These are phyloP conservation scores for Rhodotorula toruloides DNA, from an alignment of 768 basidiomycete species.

Conservation along the genomic window DNA sequence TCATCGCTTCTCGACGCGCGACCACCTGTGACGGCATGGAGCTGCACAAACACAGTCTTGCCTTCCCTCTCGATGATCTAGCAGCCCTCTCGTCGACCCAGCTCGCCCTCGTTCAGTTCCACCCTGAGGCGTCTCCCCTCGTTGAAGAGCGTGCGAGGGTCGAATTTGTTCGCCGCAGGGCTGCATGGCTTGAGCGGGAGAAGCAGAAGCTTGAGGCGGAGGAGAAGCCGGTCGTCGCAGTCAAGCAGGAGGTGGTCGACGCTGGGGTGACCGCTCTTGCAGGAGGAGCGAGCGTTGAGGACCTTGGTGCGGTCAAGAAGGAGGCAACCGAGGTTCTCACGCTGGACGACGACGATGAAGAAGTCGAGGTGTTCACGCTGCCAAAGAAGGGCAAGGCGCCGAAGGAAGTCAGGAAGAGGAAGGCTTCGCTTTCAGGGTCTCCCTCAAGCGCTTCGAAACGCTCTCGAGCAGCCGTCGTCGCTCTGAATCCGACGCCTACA, in stretches of 20 bases:
- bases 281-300: too few relatives aligned
- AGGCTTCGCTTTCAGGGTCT: not conserved
- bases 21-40: not conserved
- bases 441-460: not conserved
- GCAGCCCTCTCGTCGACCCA: not conserved
- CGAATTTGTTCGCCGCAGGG: not conserved
- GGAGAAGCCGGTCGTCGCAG: not conserved
- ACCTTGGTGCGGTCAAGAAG: not conserved
- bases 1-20: not conserved
- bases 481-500: not conserved
- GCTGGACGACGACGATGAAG: not conserved
- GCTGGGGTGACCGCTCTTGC: too few relatives aligned
- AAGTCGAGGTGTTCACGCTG: slow-evolving; percentile 19
- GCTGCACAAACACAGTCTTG: not conserved
- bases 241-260: not conserved
- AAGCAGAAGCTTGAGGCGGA: not conserved
- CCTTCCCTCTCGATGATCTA: not conserved
- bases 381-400: not conserved
- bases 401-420: not conserved
- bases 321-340: not conserved
- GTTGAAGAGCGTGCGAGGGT: not conserved
- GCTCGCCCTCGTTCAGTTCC: slow-evolving; percentile 13
- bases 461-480: not conserved
- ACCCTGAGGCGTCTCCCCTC: not conserved
- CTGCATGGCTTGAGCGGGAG: not conserved